These are phyloP conservation scores for Paecilomyces variotii DNA, from an alignment of 2,329 filamentous ascomycete species.

Conservation along the genomic window DNA sequence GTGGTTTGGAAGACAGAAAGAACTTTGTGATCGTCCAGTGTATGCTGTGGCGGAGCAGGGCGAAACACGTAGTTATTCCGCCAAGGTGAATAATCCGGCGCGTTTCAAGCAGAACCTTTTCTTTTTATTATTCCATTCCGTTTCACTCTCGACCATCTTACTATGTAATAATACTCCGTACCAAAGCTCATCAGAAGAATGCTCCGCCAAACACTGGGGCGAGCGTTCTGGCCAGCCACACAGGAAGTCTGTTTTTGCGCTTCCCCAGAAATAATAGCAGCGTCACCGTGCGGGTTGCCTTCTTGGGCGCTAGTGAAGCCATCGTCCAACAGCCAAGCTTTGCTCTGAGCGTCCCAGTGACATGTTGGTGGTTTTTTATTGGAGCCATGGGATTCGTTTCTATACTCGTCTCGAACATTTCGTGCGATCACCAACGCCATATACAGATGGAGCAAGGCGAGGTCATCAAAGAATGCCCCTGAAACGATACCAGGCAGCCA, in stretches of 20 bases:
- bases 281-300: neutral
- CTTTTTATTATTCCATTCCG: neutral
- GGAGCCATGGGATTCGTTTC: neutral
- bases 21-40: neutral
- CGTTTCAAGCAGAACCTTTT: neutral
- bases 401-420: neutral
- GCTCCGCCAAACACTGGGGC: neutral
- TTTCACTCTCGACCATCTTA: neutral
- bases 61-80: neutral
- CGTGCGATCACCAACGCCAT: neutral
- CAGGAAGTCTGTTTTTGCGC: neutral
- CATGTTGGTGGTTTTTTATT: neutral
- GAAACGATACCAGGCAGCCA: too few relatives aligned
- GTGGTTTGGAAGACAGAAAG: neutral
- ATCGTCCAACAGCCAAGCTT: neutral
- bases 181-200: neutral
- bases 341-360: neutral
- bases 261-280: neutral
- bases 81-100: neutral
- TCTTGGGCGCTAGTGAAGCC: neutral
- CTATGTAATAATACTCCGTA: neutral
- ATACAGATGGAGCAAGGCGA: neutral
- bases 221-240: neutral
- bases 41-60: neutral
- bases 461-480: neutral